Base-by-base conservation (phyloP, 2,329 filamentous ascomycete species). In the Ophiostoma ulmi region DNA sequence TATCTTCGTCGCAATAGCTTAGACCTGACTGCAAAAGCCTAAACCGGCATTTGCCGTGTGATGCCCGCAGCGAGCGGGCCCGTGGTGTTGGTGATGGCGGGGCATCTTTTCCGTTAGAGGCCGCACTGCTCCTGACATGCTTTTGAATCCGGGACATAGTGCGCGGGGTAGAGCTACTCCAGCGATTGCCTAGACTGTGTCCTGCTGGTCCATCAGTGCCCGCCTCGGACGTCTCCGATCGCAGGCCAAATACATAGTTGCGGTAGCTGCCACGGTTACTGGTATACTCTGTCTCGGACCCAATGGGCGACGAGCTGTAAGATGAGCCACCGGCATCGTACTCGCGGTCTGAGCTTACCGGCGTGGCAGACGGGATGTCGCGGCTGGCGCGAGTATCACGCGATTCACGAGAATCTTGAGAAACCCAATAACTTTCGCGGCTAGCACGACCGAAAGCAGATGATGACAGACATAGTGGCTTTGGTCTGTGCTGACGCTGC, bases 301-400 rank as follows among this genome's bases (percentile, higher is more conserved):
- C 68, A 1, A 72, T 69, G 5, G 73, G 71, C 13, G 73, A 74
- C 3, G 73, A 72, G 64, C 73, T 74, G 71, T 73, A 74, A 0
- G 71, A 72, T 10, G 73, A 74, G 22, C 41, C 70, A 14, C 72
- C 71, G 13, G 61, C 71, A 11, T 72, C 73, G 39, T 74, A 73
- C 4, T 70, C 73, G 11, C 71, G 48, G 44, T 72, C 69, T 0
- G 70, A 70, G 36, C 63, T 36, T 13, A 65, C 63, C 20, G 63
- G 63, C 8, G 63, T 65, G 20, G 41, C 2, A 31, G 52, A 48
- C 67, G 39, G 31, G 64, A 36, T 2, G 61, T 55, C 35, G 65
- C 48, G 22, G 65, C 8, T 10, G 5, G 4, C 14, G 6, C 41
- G 63, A 13, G 58, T 61, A 36, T 22, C n/a, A 20, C 63, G 36